phyloP scores from a whole-genome alignment of 2,329 filamentous ascomycete species.

The Ambrosiella xylebori region DNA sequence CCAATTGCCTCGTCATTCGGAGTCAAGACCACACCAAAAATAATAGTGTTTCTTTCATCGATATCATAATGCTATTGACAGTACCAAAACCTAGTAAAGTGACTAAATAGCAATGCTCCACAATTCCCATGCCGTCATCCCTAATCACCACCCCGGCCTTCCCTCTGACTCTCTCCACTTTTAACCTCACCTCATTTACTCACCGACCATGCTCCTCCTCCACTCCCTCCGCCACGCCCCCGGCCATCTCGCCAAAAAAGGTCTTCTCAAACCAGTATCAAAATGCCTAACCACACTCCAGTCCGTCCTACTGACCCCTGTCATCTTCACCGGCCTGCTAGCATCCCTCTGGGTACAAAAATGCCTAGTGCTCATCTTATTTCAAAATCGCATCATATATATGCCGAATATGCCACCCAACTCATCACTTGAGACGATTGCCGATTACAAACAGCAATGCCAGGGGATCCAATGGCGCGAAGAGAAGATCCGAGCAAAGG shows the following conservation, averaged over 20 bases:
- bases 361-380: conserved; percentile 56
- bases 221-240: too few species aligned
- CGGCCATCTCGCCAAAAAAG: too few species aligned
- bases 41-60: too few species aligned
- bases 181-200: neutral
- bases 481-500: conserved; percentile 38
- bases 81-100: too few species aligned
- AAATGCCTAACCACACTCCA: neutral
- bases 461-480: conserved; percentile 50
- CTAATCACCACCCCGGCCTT: neutral
- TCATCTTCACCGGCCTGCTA: conserved; percentile 48
- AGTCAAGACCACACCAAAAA: too few species aligned
- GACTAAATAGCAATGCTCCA: too few species aligned
- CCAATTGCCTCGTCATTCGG: too few species aligned
- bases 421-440: conserved; percentile 47
- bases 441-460: conserved; percentile 43
- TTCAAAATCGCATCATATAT: conserved; percentile 71
- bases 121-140: too few species aligned
- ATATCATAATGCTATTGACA: too few species aligned
- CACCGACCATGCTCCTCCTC: neutral
- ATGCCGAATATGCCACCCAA: conserved; percentile 61
- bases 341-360: conserved; percentile 48
- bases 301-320: conserved; percentile 42
- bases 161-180: neutral
- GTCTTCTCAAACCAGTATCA: too few species aligned